A percentile compares a stretch with the other conserved stretches of the same genome.
phyloP scores from a whole-genome alignment of 1,284 basidiomycete genomes.

The Trichosporon sp. region DNA sequence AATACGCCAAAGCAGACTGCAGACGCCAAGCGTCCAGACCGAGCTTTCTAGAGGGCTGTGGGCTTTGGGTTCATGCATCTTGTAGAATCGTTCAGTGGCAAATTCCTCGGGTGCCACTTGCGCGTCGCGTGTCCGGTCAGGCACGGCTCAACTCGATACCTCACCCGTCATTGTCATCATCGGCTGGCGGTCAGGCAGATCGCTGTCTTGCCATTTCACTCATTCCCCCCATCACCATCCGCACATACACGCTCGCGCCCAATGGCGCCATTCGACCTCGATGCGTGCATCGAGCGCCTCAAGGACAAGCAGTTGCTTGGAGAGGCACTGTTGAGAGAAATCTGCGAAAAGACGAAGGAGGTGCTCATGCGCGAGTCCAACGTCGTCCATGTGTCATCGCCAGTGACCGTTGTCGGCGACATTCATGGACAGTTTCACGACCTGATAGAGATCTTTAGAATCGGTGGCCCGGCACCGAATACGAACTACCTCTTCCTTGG shows the following conservation, averaged over 20 bases:
- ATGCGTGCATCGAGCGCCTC: slow-evolving; percentile 86
- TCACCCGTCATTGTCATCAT: slow-evolving; percentile 3
- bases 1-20: background rate
- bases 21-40: background rate
- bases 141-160: background rate
- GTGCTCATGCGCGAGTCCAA: slow-evolving; percentile 98
- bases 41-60: background rate
- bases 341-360: slow-evolving; percentile 98
- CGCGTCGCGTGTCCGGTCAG: slow-evolving; percentile 3
- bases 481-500: slow-evolving; percentile 98
- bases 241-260: background rate
- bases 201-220: background rate
- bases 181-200: background rate
- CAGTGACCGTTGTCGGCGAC: slow-evolving; percentile 99
- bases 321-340: slow-evolving; percentile 85
- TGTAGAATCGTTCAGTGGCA: background rate
- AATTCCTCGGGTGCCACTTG: background rate
- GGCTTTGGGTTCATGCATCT: background rate
- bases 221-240: background rate
- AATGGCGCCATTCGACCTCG: slow-evolving; percentile 90
- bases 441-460: slow-evolving; percentile 96
- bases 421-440: slow-evolving; percentile 99
- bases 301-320: slow-evolving; percentile 87
- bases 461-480: slow-evolving; percentile 92
- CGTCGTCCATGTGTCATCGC: slow-evolving; percentile 93